phyloP scores from a whole-genome alignment of 2,329 filamentous ascomycete species.

The Byssothecium circinans region DNA sequence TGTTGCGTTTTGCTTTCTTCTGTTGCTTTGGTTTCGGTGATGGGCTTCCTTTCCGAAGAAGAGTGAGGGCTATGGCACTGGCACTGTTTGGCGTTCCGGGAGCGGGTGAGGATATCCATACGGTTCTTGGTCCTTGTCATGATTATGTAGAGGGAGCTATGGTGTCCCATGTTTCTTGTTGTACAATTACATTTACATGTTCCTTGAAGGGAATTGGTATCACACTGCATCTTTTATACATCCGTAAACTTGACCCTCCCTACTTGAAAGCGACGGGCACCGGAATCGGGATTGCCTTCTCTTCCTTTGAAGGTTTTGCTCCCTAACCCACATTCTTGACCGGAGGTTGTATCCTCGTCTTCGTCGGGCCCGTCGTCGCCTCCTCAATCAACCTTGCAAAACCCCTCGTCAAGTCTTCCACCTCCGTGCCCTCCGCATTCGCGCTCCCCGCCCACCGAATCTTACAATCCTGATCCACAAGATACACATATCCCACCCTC shows the following conservation, averaged over 20 bases:
- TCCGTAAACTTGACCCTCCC: neutral
- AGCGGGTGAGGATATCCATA: constrained; percentile 21
- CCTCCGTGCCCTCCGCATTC: constrained; percentile 65
- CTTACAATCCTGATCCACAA: constrained; percentile 82
- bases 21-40: constrained; percentile 66
- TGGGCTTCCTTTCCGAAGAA: constrained; percentile 22
- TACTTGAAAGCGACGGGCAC: constrained; percentile 8
- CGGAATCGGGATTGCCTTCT: constrained; percentile 4
- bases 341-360: constrained; percentile 20
- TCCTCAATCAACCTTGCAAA: constrained; percentile 60
- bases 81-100: constrained; percentile 18
- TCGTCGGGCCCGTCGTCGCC: constrained; percentile 1
- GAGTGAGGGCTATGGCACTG: neutral
- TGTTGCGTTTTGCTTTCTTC: constrained; percentile 86
- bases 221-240: constrained; percentile 1
- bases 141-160: constrained; percentile 13
- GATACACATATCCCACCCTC: constrained; percentile 91
- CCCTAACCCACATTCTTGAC: neutral
- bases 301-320: neutral
- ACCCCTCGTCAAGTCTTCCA: constrained; percentile 66
- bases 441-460: constrained; percentile 94
- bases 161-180: constrained; percentile 18
- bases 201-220: constrained; percentile 9
- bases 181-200: constrained; percentile 36
- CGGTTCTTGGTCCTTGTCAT: constrained; percentile 12